Base-by-base conservation (phyloP, 169 alveolate genomes). In the Plasmodium relictum region DNA sequence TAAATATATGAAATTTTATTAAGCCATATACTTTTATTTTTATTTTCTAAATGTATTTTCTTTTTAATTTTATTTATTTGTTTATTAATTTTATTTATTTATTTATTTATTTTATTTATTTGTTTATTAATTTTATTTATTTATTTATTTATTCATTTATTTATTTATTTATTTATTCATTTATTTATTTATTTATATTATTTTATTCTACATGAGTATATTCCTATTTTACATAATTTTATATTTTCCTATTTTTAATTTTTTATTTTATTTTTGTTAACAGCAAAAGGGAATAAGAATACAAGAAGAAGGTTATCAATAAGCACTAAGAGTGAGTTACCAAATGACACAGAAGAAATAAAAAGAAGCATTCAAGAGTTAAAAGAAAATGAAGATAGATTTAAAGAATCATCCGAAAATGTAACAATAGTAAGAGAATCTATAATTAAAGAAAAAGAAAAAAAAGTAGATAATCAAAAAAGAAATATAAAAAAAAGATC, bases 251-350 rank as follows among this genome's bases (percentile, higher is more conserved):
- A 0, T 44, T 22, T 54, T 42, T 58, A 10, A 18, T 45, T 44
- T 39, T 18, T 68, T 56, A 24, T 39, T 76, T 63, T 58, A 56
- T 45, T 42, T 52, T 37, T 65, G 14, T 45, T 0, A 59, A 16
- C 88, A 76, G 76, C 44, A 39, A 76, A 37, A 76, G 89, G 50
- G 20, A 44, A 54, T 45, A 76, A 76, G 41, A 76, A 76, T 70
- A 76, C 91, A 68, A 83, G 91, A 83, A 83, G 91, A 72, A 83
- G 91, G 54, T 63, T 83, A 24, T 83, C 91, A 8, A 83, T 83
- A 9, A 83, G 91, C 58, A 68, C 91, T 10, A 69, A 56, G 31
- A 65, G 71, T 37, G 86, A 83, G 9, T 26, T 66, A 8, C 73
- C 85, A 22, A 69, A 83, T 52, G 91, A 83, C 16, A 69, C 80